Conservation (phyloP, 495 filamentous ascomycete species). For the Mytilinidion resinicola region DNA sequence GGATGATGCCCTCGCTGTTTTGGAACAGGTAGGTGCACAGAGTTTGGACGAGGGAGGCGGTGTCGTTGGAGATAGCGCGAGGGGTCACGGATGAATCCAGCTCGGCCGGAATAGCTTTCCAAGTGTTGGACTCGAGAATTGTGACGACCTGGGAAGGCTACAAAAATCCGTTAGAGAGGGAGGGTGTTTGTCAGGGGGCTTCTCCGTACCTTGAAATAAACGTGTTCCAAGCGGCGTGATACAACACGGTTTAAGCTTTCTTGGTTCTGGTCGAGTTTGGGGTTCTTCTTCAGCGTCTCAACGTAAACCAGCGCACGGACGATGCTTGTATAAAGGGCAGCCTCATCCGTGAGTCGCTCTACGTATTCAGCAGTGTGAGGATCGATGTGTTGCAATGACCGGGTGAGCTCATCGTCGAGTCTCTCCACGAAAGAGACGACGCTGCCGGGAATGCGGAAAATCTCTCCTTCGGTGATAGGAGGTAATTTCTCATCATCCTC, state of each 20-base stretch:
- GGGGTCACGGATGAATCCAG: conserved; percentile 78
- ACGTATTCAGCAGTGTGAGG: conserved; percentile 99
- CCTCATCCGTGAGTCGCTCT: conserved; percentile 85
- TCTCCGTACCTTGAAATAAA: conserved; percentile 84
- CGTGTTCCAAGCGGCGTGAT: conserved; percentile 89
- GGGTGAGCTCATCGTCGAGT: conserved; percentile 93
- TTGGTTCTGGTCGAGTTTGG: conserved; percentile 66
- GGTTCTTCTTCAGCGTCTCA: conserved; percentile 65
- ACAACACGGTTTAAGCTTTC: conserved; percentile 85
- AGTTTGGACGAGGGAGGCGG: conserved; percentile 68
- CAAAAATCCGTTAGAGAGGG: not conserved
- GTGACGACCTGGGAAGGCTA: conserved; percentile 85
- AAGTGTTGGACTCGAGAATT: conserved; percentile 85
- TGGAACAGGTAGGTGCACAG: conserved; percentile 93
- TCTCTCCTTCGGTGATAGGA: conserved; percentile 60
- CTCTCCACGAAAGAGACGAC: conserved; percentile 91
- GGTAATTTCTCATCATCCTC: conserved; percentile 96
- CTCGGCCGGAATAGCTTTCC: conserved; percentile 68
- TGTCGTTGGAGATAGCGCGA: conserved; percentile 55
- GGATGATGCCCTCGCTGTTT: conserved; percentile 89
- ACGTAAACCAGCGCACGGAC: conserved; percentile 80
- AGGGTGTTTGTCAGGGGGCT: not conserved
- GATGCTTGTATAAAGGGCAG: conserved; percentile 84
- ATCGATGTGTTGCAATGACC: conserved; percentile 92
- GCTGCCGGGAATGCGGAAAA: conserved; percentile 83